These are phyloP conservation scores for Closterium sp. DNA, from an alignment of 139 green algal species.

Conservation along the genomic window DNA sequence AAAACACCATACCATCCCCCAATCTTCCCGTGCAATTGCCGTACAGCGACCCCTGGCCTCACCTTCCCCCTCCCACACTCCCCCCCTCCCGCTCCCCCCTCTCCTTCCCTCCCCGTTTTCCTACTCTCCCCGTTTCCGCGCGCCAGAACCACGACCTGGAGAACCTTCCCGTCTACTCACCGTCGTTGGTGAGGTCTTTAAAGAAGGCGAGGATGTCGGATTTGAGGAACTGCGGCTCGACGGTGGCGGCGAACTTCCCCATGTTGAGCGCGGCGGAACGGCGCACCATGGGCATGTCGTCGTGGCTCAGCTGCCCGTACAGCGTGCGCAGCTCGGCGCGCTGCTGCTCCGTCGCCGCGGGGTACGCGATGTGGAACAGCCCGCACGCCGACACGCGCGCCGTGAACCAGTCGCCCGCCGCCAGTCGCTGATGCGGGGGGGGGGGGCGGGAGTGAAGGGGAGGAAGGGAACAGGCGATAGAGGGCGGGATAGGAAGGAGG, in stretches of 20 bases:
- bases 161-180: constrained; percentile 57
- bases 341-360: constrained; percentile 32
- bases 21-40: too few species aligned
- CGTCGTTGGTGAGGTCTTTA: constrained; percentile 81
- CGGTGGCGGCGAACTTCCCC: constrained; percentile 73
- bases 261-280: constrained; percentile 85
- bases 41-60: too few species aligned
- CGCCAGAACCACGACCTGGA: too few species aligned
- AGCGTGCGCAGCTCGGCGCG: constrained; percentile 72
- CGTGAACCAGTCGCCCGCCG: constrained; percentile 94
- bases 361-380: constrained; percentile 85
- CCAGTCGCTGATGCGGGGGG: constrained; percentile 71
- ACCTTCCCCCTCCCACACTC: too few species aligned
- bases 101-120: too few species aligned
- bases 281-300: constrained; percentile 99
- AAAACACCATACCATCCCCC: too few species aligned
- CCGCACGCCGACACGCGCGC: constrained; percentile 86
- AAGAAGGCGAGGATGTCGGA: constrained; percentile 87
- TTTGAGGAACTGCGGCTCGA: constrained; percentile 75
- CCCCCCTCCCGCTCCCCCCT: too few species aligned
- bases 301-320: constrained; percentile 80
- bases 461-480: not conserved
- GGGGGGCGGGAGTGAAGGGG: not conserved
- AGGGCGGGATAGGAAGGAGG: not conserved
- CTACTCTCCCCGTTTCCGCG: not conserved